Evolutionary conservation across 2,329 filamentous ascomycete species (phyloP), one percentile per base, ranked within the genome.

Genomic region (Colletotrichum magnum): DNA sequence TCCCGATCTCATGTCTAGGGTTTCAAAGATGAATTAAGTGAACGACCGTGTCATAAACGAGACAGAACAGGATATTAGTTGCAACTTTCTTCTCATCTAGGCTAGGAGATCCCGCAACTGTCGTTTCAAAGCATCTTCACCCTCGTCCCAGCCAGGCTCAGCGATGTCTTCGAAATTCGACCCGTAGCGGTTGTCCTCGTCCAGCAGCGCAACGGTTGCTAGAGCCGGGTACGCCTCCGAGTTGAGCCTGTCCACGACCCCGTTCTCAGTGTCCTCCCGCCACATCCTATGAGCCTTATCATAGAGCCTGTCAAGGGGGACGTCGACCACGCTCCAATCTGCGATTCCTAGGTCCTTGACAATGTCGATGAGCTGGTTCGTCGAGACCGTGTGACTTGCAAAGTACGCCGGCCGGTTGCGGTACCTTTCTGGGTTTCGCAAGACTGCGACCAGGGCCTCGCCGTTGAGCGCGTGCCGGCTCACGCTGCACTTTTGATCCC

Each of bases 131-230:
- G 26, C 26, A 0, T 4, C 36, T 1, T 58, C 45, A 3, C 65
- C 51, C 48, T 71, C 58, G 13, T 54, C 65, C 60, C 52, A 65
- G 3, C 68, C 64, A 6, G 48, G n/a, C 18, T 73, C 72, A 6
- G 64, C 52, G 47, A 68, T 56, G 16, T 41, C 6, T 16, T 28
- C 52, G 32, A 67, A 73, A 18, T 72, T 54, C 2, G 68, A 70
- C 0, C 68, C 70, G 24, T 71, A 74, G 1, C 60, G 48, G 41
- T 72, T 72, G 2, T 59, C 18, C 16, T 71, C 68, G 32, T 72
- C 65, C 15, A 73, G 57, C 1, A 72, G 18, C 1, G 64, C 70
- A 7, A 54, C 68, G 6, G 72, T 72, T 2, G 59, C 56, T 1
- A 73, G 54, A 9, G 70, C 63, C 1, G 39, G 43, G 26, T 73